Base-by-base conservation (phyloP, 2,329 filamentous ascomycete genomes). In the Botrytis deweyae region DNA sequence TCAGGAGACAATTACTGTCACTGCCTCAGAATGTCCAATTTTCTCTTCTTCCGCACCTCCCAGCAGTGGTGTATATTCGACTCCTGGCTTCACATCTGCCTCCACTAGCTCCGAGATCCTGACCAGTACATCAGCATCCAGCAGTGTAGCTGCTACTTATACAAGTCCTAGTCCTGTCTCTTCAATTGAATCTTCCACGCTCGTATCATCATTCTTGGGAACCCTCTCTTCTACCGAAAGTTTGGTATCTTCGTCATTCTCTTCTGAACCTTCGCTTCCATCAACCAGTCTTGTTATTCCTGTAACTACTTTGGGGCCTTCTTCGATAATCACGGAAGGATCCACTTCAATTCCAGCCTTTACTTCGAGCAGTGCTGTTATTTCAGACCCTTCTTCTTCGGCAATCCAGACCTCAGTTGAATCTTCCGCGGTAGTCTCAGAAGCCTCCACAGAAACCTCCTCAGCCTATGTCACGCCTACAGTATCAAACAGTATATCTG, bases 1-100 rank as follows among this genome's bases (percentile, higher is more conserved):
- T 3, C 66, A 40, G 38, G 49, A 68, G 66, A 68, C 66, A 9
- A 64, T 71, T 20, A 71, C 69, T 25, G 42, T 71, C 10, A 71
- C 69, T 52, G 44, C 61, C 49, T 29, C 33, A 8, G 58, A 38
- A 71, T 71, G 59, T 25, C 69, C 69, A 33, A 52, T 52, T 33
- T 25, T 52, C 29, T 52, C 69, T 36, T 71, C 59, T 71, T 66
- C 44, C 7, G 46, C 29, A 29, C 18, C 40, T 25, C 44, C 29
- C 52, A 52, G 29, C 10, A 72, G 69, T 72, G 33, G 52, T 9
- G 18, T 29, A 58, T 69, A 58, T 42, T 69, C 66, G n/a, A 69
- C 66, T 44, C 22, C 66, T 10, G 49, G n/a, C 52, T 58, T 69
- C 49, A 42, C 49, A 42, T 58, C 66, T 44, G 36, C 66, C 40